Evolutionary conservation across 257 asterid species (phyloP).

Genomic region (Rhazya stricta): DNA sequence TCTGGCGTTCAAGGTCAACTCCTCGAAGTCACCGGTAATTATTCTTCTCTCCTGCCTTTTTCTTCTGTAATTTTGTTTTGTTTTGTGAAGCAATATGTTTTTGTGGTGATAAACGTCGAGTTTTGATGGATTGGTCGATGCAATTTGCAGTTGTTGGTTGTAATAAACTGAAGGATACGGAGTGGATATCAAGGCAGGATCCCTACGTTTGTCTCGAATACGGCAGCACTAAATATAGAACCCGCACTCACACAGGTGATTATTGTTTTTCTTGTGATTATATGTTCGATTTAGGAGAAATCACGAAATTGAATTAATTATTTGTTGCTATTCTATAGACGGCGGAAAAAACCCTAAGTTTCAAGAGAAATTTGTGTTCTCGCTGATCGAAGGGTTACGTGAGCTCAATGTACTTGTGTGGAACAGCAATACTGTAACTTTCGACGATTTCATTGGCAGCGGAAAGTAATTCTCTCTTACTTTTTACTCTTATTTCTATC

Average conservation of each 20-base stretch:
- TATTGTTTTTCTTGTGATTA: not conserved
- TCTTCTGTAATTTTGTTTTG: not conserved
- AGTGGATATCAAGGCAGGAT: slow-evolving; percentile 96
- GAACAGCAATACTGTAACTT: slow-evolving; percentile 82
- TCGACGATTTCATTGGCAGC: slow-evolving; percentile 77
- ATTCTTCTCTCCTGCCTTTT: not conserved
- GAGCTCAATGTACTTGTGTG: slow-evolving; percentile 65
- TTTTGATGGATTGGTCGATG: not conserved
- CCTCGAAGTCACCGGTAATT: slow-evolving; percentile 78
- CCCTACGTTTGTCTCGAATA: slow-evolving; percentile 88
- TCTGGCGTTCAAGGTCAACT: slow-evolving; percentile 85
- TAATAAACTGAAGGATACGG: slow-evolving; percentile 67
- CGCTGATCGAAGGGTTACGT: slow-evolving; percentile 76
- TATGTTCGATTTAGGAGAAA: not conserved
- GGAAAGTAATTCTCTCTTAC: slow-evolving; percentile 54
- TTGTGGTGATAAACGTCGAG: not conserved
- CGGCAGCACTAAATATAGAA: slow-evolving; percentile 61
- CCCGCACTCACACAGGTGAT: slow-evolving; percentile 91
- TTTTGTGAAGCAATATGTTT: not conserved
- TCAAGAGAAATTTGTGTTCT: slow-evolving; percentile 86
- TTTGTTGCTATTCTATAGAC: slow-evolving; percentile 35
- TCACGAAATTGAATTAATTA: not conserved
- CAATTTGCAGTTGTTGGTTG: slow-evolving; percentile 62
- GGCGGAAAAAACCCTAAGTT: slow-evolving; percentile 93
- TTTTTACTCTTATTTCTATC: not conserved